A percentile compares a stretch with the other conserved stretches of the same genome.
phyloP scores from a whole-genome alignment of 116 monocot species.

The Cymodocea nodosa region DNA sequence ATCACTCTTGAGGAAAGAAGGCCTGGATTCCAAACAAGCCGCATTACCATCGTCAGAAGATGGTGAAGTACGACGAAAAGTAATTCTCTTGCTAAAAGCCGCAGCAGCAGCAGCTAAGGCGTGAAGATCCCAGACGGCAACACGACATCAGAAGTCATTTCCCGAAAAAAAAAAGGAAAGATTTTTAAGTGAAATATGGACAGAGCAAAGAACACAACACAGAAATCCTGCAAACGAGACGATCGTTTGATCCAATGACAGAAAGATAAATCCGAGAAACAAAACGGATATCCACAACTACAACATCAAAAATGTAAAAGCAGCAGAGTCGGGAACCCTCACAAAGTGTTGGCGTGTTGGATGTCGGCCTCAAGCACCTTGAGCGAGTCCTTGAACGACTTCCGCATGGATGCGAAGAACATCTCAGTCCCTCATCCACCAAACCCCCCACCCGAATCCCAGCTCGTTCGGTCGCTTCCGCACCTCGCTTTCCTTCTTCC shows the following conservation, averaged over 20 bases:
- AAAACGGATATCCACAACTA: not conserved
- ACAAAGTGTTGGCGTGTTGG: constrained; percentile 94
- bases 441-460: not conserved
- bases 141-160: not conserved
- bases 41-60: too few species aligned
- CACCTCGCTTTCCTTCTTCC: too few species aligned
- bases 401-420: constrained; percentile 47
- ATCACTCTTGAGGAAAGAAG: too few species aligned
- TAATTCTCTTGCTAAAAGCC: too few species aligned
- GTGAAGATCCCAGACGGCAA: not conserved
- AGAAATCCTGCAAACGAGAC: not conserved
- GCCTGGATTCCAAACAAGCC: too few species aligned
- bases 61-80: too few species aligned
- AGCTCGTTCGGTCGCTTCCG: too few species aligned
- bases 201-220: not conserved
- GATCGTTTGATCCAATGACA: too few species aligned
- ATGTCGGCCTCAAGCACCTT: constrained; percentile 92
- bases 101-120: too few species aligned
- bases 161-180: not conserved
- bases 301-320: not conserved
- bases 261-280: too few species aligned
- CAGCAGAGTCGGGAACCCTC: not conserved
- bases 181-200: not conserved
- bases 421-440: constrained; percentile 11
- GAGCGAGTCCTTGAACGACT: constrained; percentile 92